Conservation (phyloP, 1,284 basidiomycete genomes). For the Schizophyllum commune region DNA sequence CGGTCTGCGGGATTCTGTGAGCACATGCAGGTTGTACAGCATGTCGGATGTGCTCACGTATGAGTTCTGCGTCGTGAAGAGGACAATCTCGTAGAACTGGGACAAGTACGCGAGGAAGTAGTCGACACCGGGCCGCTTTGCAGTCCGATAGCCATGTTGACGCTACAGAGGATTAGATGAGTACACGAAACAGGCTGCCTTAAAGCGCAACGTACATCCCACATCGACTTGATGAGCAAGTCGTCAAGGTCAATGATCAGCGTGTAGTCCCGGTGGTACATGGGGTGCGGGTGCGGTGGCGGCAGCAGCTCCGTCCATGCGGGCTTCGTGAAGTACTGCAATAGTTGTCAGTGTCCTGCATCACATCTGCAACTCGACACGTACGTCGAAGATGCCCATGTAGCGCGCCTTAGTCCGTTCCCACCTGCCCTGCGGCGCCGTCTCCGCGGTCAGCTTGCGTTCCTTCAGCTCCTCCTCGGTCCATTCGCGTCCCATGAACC, state of each 20-base stretch:
- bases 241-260: conserved; percentile 91
- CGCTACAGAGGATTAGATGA: conserved; percentile 39
- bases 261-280: conserved; percentile 80
- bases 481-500: conserved; percentile 60
- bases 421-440: conserved; percentile 52
- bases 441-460: conserved; percentile 45
- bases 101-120: conserved; percentile 96
- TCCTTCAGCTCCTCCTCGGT: conserved; percentile 42
- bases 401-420: conserved; percentile 54
- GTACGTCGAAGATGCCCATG: conserved; percentile 55
- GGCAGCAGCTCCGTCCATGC: conserved; percentile 90
- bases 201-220: conserved; percentile 76
- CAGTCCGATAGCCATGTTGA: conserved; percentile 83
- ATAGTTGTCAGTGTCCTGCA: background rate
- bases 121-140: conserved; percentile 93
- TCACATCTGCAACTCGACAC: conserved; percentile 17
- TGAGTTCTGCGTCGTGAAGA: conserved; percentile 88
- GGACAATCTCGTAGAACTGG: conserved; percentile 96
- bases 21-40: conserved; percentile 2
- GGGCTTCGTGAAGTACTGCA: conserved; percentile 85
- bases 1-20: conserved; percentile 52
- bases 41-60: conserved; percentile 57
- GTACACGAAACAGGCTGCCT: background rate
- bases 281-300: conserved; percentile 72
- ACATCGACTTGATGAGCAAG: conserved; percentile 83